Conservation (phyloP, 257 asterid genomes). For the Salvia miltiorrhiza region DNA sequence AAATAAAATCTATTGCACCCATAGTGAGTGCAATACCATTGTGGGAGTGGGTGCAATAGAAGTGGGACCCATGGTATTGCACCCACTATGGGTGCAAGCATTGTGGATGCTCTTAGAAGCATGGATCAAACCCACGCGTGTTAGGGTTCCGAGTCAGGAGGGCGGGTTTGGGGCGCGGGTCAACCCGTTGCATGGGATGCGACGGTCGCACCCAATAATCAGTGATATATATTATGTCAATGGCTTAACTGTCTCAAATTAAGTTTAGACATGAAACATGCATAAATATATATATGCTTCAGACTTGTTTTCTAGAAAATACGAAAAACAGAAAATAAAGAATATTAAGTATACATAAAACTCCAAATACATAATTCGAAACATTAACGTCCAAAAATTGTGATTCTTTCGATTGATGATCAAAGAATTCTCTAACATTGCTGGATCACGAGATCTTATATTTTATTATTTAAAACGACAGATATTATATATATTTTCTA, state of each 20-base stretch:
- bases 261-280: constrained; percentile 1
- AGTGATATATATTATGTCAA: background rate
- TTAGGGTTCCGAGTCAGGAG: too few species aligned
- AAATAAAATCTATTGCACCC: too few species aligned
- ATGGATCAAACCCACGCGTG: too few species aligned
- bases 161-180: too few species aligned
- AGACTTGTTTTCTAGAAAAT: background rate
- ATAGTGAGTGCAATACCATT: too few species aligned
- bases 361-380: constrained; percentile 21
- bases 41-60: too few species aligned
- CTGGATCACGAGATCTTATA: constrained; percentile 9
- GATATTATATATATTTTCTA: background rate
- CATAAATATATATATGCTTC: constrained; percentile 10
- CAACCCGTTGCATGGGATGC: too few species aligned
- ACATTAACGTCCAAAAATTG: constrained; percentile 12
- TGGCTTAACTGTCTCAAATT: background rate
- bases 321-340: background rate
- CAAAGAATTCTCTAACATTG: background rate
- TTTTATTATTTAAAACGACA: background rate
- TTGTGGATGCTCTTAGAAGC: too few species aligned
- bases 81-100: too few species aligned
- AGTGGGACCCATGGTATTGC: too few species aligned
- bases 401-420: constrained; percentile 21
- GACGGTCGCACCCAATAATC: too few species aligned
- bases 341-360: background rate